Evolutionary conservation across 495 filamentous ascomycete genomes (phyloP).

Genomic region (Cladorrhinum samala): DNA sequence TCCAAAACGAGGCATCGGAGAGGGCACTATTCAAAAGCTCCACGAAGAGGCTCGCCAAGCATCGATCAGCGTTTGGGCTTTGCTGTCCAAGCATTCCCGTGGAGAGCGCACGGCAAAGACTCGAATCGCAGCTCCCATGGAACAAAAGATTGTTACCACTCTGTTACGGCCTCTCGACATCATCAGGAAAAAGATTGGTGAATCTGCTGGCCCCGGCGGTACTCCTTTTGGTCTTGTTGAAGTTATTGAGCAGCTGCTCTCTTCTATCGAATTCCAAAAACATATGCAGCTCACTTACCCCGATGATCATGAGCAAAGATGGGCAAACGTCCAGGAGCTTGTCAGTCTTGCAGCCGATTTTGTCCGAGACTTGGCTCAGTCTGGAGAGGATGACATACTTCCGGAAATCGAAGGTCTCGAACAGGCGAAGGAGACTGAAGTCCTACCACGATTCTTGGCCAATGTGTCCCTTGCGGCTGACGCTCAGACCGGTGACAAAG

Average conservation of each 20-base stretch:
- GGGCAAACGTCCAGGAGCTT: constrained; percentile 91
- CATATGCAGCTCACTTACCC: constrained; percentile 65
- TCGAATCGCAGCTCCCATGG: constrained; percentile 60
- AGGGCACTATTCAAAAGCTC: constrained; percentile 65
- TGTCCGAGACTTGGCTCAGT: constrained; percentile 34
- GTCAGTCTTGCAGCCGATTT: constrained; percentile 72
- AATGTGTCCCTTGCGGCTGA: constrained; percentile 86
- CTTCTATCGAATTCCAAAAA: constrained; percentile 64
- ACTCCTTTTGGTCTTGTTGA: constrained; percentile 52
- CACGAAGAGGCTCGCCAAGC: constrained; percentile 67
- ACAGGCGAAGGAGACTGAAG: constrained; percentile 62
- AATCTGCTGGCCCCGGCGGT: constrained; percentile 21
- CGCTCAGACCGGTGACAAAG: constrained; percentile 53
- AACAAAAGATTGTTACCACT: constrained; percentile 46
- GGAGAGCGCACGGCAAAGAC: constrained; percentile 61
- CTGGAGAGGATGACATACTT: constrained; percentile 64
- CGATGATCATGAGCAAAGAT: constrained; percentile 72
- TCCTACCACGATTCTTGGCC: constrained; percentile 74
- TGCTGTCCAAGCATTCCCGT: constrained; percentile 63
- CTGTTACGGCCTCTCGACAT: constrained; percentile 48
- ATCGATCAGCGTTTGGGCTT: constrained; percentile 66
- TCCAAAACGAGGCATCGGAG: constrained; percentile 75
- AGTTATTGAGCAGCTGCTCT: constrained; percentile 68
- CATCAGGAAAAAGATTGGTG: constrained; percentile 57
- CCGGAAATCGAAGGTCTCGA: constrained; percentile 71